Evolutionary conservation across 129 eudicot species (phyloP).

Genomic region (Lactuca sativa): DNA sequence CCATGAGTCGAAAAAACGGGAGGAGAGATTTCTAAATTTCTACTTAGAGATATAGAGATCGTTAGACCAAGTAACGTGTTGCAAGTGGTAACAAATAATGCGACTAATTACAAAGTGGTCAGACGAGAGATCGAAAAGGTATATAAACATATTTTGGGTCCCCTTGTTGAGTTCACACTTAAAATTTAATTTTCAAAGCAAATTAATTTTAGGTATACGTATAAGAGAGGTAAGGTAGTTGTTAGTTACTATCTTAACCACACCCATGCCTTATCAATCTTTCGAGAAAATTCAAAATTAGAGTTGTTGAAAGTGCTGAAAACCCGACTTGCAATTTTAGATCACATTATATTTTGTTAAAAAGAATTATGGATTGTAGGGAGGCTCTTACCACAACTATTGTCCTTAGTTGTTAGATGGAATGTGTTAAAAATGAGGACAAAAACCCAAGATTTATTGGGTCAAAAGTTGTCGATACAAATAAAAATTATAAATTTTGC

Average conservation of each 20-base stretch:
- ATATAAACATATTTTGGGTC: neutral
- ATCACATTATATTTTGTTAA: neutral
- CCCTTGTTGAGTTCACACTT: neutral
- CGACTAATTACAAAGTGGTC: too few relatives aligned
- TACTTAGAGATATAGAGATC: neutral
- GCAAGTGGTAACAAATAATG: too few relatives aligned
- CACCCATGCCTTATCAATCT: neutral
- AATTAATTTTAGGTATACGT: neutral
- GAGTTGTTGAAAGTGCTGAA: too few relatives aligned
- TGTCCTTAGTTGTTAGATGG: neutral
- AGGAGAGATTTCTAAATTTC: neutral
- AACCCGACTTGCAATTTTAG: neutral
- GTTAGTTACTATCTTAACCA: too few relatives aligned
- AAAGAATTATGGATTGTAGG: neutral
- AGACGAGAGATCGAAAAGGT: neutral
- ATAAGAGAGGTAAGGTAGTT: neutral
- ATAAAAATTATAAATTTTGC: conserved; percentile 2
- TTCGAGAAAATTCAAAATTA: too few relatives aligned
- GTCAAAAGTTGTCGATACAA: too few relatives aligned
- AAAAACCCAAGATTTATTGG: neutral
- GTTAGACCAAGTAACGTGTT: too few relatives aligned
- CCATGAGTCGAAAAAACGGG: neutral
- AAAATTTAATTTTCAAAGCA: neutral
- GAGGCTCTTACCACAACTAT: neutral
- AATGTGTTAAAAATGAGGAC: neutral